phyloP scores from a whole-genome alignment of 148 eudicot species.

The Chenopodium album region DNA sequence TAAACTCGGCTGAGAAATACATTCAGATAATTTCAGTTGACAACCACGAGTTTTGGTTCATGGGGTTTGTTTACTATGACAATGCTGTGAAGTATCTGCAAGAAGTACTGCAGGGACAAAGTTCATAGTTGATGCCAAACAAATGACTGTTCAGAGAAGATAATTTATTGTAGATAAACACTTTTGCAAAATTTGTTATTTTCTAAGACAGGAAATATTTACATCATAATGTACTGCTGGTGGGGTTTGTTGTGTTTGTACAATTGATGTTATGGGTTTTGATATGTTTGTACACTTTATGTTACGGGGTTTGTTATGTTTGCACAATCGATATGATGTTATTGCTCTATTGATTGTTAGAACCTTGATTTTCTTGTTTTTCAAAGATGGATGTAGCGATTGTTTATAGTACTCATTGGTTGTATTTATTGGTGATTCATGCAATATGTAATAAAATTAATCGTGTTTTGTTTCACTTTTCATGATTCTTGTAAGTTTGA shows the following conservation, averaged over 20 bases:
- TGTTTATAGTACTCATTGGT: constrained; percentile 8
- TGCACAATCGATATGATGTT: not conserved
- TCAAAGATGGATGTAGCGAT: not conserved
- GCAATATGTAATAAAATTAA: not conserved
- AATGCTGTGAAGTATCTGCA: constrained; percentile 78
- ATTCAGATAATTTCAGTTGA: constrained; percentile 81
- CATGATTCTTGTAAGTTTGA: not conserved
- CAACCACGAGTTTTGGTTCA: constrained; percentile 89
- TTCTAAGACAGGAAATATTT: not conserved
- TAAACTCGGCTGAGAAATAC: constrained; percentile 72
- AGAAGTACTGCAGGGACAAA: constrained; percentile 39
- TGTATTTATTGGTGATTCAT: not conserved
- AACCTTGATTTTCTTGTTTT: not conserved
- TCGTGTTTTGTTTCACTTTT: not conserved
- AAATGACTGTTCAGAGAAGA: constrained; percentile 11
- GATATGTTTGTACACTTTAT: not conserved
- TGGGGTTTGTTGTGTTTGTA: constrained; percentile 2
- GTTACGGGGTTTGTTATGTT: not conserved
- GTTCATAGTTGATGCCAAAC: constrained; percentile 8
- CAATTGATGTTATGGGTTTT: not conserved
- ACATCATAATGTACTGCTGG: not conserved
- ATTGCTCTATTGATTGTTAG: no score
- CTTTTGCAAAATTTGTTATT: constrained; percentile 14
- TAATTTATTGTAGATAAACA: constrained; percentile 24
- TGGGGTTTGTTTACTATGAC: constrained; percentile 79